Conservation (phyloP, 2,329 filamentous ascomycete species). For the Elsinoe batatas region DNA sequence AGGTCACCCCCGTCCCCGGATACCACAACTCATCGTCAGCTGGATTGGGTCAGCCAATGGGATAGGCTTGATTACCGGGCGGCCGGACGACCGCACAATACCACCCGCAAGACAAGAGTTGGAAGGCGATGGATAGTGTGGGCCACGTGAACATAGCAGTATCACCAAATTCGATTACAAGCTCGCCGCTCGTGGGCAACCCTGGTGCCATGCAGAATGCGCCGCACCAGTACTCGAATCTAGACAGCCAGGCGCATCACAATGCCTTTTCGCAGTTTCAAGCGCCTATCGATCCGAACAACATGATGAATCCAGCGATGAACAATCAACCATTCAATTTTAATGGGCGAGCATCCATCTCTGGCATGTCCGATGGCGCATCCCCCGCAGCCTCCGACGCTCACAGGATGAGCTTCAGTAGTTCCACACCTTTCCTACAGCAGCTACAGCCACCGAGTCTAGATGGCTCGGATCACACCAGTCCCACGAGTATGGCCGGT, state of each 20-base stretch:
- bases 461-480: conserved; percentile 23
- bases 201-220: conserved; percentile 5
- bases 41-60: background rate
- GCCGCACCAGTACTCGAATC: background rate
- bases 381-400: conserved; percentile 26
- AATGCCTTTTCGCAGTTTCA: background rate
- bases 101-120: background rate
- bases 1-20: background rate
- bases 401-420: conserved; percentile 25
- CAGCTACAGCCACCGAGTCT: conserved; percentile 21
- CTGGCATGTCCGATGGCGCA: conserved; percentile 19
- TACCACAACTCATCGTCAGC: background rate
- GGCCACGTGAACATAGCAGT: background rate
- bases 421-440: conserved; percentile 19
- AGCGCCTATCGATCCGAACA: background rate
- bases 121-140: background rate
- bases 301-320: conserved; percentile 3
- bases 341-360: conserved; percentile 13
- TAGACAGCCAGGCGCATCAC: background rate
- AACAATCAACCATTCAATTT: background rate
- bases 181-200: background rate
- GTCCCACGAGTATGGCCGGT: conserved; percentile 18
- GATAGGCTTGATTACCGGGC: conserved; percentile 3
- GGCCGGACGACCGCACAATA: conserved; percentile 2
- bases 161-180: background rate